These are phyloP conservation scores for Botrytis byssoidea DNA, from an alignment of 2,329 filamentous ascomycete genomes.

Conservation along the genomic window DNA sequence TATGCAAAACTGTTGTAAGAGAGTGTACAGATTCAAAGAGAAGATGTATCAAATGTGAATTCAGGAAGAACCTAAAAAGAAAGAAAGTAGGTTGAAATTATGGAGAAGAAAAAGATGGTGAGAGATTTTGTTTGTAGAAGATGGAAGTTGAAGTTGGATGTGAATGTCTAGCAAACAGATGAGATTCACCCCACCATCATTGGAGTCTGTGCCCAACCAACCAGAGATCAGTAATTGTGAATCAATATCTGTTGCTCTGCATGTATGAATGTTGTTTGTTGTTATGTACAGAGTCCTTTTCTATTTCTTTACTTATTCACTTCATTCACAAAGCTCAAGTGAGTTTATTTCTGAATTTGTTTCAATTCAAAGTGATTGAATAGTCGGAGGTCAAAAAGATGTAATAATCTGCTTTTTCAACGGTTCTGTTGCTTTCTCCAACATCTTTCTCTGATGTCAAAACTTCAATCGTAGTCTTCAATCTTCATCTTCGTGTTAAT, in stretches of 20 bases:
- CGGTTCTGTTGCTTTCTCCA: neutral
- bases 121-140: neutral
- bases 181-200: neutral
- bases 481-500: neutral
- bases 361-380: neutral
- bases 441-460: neutral
- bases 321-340: neutral
- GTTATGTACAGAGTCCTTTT: neutral
- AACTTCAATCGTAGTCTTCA: neutral
- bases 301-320: neutral
- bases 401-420: accelerated
- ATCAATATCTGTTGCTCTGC: neutral
- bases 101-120: neutral
- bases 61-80: neutral
- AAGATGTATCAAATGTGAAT: neutral
- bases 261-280: neutral
- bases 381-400: neutral
- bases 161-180: neutral
- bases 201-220: neutral
- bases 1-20: neutral
- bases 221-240: neutral
- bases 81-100: neutral
- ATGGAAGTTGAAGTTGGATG: neutral
- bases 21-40: neutral
- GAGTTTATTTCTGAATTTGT: neutral